Percentiles rank a stretch among this genome's conserved stretches.
These are phyloP conservation scores for Trichoderma atroviride DNA, from an alignment of 2,329 filamentous ascomycete species.

Conservation along the genomic window DNA sequence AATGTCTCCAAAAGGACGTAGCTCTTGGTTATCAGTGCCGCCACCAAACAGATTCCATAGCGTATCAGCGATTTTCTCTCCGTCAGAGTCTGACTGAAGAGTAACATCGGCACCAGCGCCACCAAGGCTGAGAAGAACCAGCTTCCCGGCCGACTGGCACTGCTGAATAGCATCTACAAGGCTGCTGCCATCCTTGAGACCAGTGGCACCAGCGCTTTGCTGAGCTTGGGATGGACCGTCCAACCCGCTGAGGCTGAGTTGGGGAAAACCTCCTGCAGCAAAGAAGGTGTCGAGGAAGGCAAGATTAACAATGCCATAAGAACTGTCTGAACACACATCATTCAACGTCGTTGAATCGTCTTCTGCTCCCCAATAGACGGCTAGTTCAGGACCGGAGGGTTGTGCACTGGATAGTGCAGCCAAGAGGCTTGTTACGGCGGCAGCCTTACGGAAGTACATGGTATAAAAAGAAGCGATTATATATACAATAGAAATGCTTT, in stretches of 20 bases:
- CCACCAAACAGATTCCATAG: constrained; percentile 70
- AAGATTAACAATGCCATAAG: constrained; percentile 32
- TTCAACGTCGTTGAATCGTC: constrained; percentile 28
- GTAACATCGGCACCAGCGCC: constrained; percentile 70
- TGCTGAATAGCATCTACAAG: constrained; percentile 43
- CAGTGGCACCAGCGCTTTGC: constrained; percentile 29
- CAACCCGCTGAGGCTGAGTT: constrained; percentile 6
- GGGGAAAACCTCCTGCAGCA: constrained; percentile 20
- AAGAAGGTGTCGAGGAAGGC: constrained; percentile 31
- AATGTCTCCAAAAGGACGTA: constrained; percentile 67
- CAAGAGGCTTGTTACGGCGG: not conserved
- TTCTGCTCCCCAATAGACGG: constrained; percentile 31
- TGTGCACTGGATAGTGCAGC: not conserved
- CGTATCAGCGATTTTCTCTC: constrained; percentile 57
- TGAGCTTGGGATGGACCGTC: constrained; percentile 25
- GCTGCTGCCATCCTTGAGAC: constrained; percentile 29
- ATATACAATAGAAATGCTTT: not conserved
- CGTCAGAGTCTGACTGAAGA: constrained; percentile 47
- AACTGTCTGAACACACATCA: constrained; percentile 28
- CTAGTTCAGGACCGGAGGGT: not conserved
- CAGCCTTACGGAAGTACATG: not conserved
- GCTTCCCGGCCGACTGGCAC: constrained; percentile 68
- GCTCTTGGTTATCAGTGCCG: constrained; percentile 43
- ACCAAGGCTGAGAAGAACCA: constrained; percentile 69
- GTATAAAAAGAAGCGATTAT: not conserved